phyloP scores from a whole-genome alignment of 2,329 filamentous ascomycete species.

The Fusarium staphyleae region DNA sequence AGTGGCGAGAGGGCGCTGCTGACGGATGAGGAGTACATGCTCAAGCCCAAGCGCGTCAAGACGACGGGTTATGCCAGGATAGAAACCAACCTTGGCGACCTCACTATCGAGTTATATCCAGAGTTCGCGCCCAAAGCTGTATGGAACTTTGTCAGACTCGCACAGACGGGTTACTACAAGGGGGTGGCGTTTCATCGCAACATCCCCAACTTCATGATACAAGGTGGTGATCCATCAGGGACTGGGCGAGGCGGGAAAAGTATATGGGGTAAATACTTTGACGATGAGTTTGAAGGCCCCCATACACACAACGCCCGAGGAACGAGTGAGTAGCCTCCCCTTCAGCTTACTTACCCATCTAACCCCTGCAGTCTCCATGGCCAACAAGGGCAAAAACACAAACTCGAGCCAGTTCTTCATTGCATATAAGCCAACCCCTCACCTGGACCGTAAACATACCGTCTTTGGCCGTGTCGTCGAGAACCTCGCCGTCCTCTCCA shows the following conservation, averaged over 20 bases:
- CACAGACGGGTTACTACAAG: constrained; percentile 90
- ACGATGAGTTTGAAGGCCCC: constrained; percentile 91
- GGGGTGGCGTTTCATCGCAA: constrained; percentile 88
- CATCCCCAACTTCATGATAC: constrained; percentile 97
- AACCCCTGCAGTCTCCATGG: constrained; percentile 71
- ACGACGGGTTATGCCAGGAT: constrained; percentile 91
- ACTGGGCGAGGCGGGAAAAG: constrained; percentile 90
- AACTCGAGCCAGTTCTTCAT: constrained; percentile 97
- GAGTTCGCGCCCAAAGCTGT: constrained; percentile 92
- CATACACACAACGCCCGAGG: constrained; percentile 83
- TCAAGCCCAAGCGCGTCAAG: constrained; percentile 88
- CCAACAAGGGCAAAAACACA: constrained; percentile 98
- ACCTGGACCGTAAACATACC: constrained; percentile 96
- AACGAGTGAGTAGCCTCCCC: constrained; percentile 51
- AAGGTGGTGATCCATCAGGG: constrained; percentile 92
- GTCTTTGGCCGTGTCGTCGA: constrained; percentile 89
- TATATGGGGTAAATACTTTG: constrained; percentile 93
- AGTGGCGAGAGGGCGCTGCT: constrained; percentile 85
- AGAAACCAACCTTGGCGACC: constrained; percentile 80
- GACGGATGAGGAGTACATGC: constrained; percentile 95
- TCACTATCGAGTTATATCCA: constrained; percentile 89
- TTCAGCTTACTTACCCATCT: constrained; percentile 1
- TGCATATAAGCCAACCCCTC: constrained; percentile 81
- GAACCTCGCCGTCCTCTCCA: constrained; percentile 73
- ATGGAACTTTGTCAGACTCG: constrained; percentile 93